These are phyloP conservation scores for Pestalotiopsis fici DNA, from an alignment of 2,329 filamentous ascomycete genomes.

Conservation along the genomic window DNA sequence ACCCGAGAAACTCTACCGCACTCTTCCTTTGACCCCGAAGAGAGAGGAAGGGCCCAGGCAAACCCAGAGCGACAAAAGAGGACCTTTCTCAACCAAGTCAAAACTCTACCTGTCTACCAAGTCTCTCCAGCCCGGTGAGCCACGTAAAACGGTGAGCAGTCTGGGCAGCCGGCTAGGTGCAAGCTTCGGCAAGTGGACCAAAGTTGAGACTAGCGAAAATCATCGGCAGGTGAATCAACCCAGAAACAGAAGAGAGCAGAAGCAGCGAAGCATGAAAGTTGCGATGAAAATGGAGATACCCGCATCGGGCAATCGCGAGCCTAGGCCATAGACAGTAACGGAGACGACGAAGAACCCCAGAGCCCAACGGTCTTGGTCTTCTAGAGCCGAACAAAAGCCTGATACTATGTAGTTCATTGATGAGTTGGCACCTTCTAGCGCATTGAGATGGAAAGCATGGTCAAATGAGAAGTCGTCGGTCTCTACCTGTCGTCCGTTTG, in stretches of 20 bases:
- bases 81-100: background rate
- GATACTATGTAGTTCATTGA: slow-evolving; percentile 5
- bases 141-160: background rate
- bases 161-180: background rate
- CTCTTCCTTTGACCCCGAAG: too few relatives aligned
- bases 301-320: slow-evolving; percentile 2
- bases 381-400: background rate
- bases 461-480: slow-evolving; percentile 8
- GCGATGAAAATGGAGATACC: slow-evolving; percentile 4
- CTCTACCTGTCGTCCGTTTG: background rate
- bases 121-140: background rate
- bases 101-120: background rate
- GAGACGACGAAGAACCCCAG: background rate
- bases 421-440: slow-evolving; percentile 17
- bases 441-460: slow-evolving; percentile 10
- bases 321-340: background rate
- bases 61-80: background rate
- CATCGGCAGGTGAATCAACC: background rate
- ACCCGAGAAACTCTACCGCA: too few relatives aligned
- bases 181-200: slow-evolving; percentile 10
- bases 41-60: background rate
- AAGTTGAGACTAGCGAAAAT: slow-evolving; percentile 3
- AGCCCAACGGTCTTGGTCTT: background rate
- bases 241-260: background rate
- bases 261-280: background rate